phyloP scores from a whole-genome alignment of 2,329 filamentous ascomycete genomes.

The Zymoseptoria tritici region DNA sequence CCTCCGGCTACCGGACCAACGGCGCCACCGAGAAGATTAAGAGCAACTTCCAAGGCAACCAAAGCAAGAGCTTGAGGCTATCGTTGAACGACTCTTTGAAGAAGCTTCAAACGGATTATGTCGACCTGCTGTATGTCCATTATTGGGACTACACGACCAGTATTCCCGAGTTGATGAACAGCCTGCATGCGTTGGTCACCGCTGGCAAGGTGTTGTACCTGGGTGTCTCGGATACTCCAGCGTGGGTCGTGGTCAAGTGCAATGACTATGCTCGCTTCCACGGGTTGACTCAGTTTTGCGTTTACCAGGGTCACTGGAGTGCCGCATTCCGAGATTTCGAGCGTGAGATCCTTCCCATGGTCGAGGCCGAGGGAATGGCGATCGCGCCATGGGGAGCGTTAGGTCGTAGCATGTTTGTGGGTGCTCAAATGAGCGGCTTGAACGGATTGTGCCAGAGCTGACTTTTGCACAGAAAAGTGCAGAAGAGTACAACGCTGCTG shows the following conservation, averaged over 20 bases:
- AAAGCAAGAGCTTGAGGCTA: slow-evolving; percentile 53
- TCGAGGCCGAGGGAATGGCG: slow-evolving; percentile 43
- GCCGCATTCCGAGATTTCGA: slow-evolving; percentile 33
- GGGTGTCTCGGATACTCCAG: slow-evolving; percentile 61
- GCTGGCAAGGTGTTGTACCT: slow-evolving; percentile 60
- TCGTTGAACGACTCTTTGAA: slow-evolving; percentile 32
- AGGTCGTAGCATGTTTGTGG: slow-evolving; percentile 22
- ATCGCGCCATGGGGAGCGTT: slow-evolving; percentile 50
- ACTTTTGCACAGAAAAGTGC: slow-evolving; percentile 13
- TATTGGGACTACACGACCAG: slow-evolving; percentile 56
- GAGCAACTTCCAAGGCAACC: slow-evolving; percentile 52
- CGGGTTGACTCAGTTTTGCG: slow-evolving; percentile 39
- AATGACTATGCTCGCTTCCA: slow-evolving; percentile 55
- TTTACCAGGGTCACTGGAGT: slow-evolving; percentile 34
- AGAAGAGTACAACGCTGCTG: slow-evolving; percentile 23
- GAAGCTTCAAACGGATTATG: slow-evolving; percentile 60
- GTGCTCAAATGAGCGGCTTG: not conserved
- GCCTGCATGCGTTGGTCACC: slow-evolving; percentile 53
- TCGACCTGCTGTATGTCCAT: slow-evolving; percentile 48
- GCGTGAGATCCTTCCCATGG: slow-evolving; percentile 43
- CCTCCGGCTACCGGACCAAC: slow-evolving; percentile 3
- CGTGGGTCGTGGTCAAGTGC: slow-evolving; percentile 43
- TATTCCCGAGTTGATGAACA: slow-evolving; percentile 62
- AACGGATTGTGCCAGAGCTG: not conserved
- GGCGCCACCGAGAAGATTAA: slow-evolving; percentile 5